Base-by-base conservation (phyloP, 306 rosid species). In the Crotalaria pallida region DNA sequence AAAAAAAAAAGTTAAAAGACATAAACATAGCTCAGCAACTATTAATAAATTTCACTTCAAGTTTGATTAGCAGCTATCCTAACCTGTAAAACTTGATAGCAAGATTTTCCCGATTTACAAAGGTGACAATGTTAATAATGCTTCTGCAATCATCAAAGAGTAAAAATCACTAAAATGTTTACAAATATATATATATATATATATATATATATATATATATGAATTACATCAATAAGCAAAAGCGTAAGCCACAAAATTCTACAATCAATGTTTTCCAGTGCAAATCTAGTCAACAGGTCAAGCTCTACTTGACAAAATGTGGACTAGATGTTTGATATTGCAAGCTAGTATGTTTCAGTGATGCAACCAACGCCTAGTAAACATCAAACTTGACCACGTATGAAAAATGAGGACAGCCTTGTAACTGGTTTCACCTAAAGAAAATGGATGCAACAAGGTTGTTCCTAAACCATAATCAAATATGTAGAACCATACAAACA, bases 71-170 rank as follows among this genome's bases (percentile, higher is more conserved):
- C 59, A 81, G 66, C 71, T 55, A 67, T 47, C 50, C 94, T 83
- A 78, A 90, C 98, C 97, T 90, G 98, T 78, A 93, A 83, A 81
- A 79, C 38, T 45, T 87, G 94, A 81, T 90, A 87, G 84, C 96
- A 90, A 15, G 84, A 64, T 70, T 85, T 81, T 72, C 97, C 94
- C 0, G 89, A 80, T 80, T 81, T 90, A 83, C 98, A 93, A 66
- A 81, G 52, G 55, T 83, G 84, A 71, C 98, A 93, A 61, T 77
- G 89, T 60, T 79, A 90, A 78, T 57, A 72, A 83, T 93, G 98
- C 71, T 93, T 93, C 98, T 90, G 86, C 36, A 31, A 31, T 31
- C 7, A 31, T 31, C 36, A 31, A 31, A 31, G 36, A 31, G 5
- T 31, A 31, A 31, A 31, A 31, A 2, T 27, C 31, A 2, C 4